Conservation (phyloP, 495 filamentous ascomycete genomes). For the Neurospora sublineolata region DNA sequence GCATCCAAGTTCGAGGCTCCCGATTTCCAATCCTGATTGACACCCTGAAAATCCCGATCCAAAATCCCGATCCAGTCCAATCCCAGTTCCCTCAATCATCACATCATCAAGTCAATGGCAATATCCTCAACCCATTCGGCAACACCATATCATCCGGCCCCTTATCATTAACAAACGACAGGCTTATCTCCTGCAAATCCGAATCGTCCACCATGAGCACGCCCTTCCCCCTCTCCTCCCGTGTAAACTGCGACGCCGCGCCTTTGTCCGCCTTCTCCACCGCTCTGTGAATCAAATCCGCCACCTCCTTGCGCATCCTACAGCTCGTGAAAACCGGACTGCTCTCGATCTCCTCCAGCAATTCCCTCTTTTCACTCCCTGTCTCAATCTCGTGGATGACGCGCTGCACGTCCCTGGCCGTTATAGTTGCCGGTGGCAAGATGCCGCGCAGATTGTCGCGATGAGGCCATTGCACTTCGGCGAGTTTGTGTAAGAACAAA, state of each 20-base stretch:
- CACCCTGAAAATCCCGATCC: too few relatives aligned
- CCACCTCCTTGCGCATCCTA: conserved; percentile 6
- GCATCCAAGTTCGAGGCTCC: too few relatives aligned
- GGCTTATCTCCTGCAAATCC: conserved; percentile 16
- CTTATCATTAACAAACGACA: conserved; percentile 21
- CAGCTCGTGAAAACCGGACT: conserved; percentile 16
- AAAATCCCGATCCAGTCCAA: neutral
- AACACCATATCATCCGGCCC: conserved; percentile 13
- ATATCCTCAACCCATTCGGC: conserved; percentile 19
- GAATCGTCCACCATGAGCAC: conserved; percentile 10
- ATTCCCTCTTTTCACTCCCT: conserved; percentile 2
- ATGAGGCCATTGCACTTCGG: conserved; percentile 19
- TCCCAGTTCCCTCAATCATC: neutral
- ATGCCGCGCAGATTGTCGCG: neutral
- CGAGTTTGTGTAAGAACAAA: conserved; percentile 18
- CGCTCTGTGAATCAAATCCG: conserved; percentile 15
- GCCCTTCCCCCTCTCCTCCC: neutral
- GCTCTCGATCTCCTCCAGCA: conserved; percentile 16
- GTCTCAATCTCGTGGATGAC: conserved; percentile 6
- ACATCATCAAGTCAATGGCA: conserved; percentile 11
- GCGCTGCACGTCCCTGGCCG: conserved; percentile 2
- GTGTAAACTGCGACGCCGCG: neutral
- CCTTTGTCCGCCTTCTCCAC: conserved; percentile 10
- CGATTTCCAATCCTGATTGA: too few relatives aligned
- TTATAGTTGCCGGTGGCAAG: neutral